Evolutionary conservation across 2,329 filamentous ascomycete genomes (phyloP).

Genomic region (Lachnellula occidentalis): DNA sequence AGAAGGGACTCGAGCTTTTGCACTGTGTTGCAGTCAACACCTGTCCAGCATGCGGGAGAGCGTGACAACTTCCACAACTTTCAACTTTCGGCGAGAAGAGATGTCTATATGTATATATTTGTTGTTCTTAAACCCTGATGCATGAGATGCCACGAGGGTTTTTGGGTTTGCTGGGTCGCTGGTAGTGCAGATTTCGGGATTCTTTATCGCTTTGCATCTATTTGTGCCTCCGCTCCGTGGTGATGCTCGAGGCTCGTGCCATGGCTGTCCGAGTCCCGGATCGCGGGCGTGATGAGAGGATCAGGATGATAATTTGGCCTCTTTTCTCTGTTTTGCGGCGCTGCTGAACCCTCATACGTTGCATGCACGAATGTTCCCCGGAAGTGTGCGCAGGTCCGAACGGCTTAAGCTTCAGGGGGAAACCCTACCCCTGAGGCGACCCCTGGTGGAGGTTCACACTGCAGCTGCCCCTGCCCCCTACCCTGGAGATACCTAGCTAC

Average conservation of each 20-base stretch:
- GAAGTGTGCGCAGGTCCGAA: conserved; percentile 6
- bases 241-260: not conserved
- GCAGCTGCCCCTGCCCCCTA: not conserved
- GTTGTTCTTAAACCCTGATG: not conserved
- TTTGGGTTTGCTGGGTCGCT: not conserved
- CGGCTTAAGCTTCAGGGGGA: not conserved
- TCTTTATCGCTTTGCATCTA: conserved; percentile 10
- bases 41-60: not conserved
- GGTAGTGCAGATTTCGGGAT: not conserved
- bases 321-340: not conserved
- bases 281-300: conserved; percentile 1
- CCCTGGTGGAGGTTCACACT: not conserved
- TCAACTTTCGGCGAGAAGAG: not conserved
- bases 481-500: not conserved
- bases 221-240: not conserved
- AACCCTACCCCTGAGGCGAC: not conserved
- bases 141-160: not conserved
- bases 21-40: not conserved
- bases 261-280: not conserved
- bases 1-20: conserved; percentile 7
- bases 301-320: too few species aligned
- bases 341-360: not conserved
- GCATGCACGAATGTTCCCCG: conserved; percentile 1
- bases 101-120: not conserved
- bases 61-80: not conserved